Evolutionary conservation across 306 rosid species (phyloP).

Genomic region (Prunus kanzakura): DNA sequence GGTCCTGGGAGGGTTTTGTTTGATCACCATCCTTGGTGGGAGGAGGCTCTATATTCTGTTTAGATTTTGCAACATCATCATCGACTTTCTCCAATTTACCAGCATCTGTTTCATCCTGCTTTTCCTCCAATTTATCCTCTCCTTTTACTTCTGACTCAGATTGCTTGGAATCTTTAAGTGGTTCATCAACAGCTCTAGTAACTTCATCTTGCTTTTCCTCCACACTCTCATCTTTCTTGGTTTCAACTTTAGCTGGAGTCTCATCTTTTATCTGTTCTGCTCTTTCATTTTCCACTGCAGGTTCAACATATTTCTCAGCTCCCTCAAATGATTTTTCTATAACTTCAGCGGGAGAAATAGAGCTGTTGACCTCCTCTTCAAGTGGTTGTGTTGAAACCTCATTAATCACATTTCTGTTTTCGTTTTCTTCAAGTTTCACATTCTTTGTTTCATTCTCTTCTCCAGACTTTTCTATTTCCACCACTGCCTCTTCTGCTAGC

Average conservation of each 20-base stretch:
- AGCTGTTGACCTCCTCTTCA: constrained; percentile 13
- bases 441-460: constrained; percentile 9
- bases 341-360: constrained; percentile 6
- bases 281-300: constrained; percentile 11
- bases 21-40: constrained; percentile 39
- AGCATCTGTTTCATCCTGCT: neutral
- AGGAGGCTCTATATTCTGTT: constrained; percentile 31
- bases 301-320: constrained; percentile 18
- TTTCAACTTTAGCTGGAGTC: constrained; percentile 22
- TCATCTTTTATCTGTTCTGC: constrained; percentile 21
- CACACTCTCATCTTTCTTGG: constrained; percentile 18
- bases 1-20: constrained; percentile 37
- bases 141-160: constrained; percentile 43
- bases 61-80: constrained; percentile 44
- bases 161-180: constrained; percentile 35
- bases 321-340: constrained; percentile 12
- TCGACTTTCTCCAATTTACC: constrained; percentile 20
- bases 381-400: neutral
- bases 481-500: constrained; percentile 1
- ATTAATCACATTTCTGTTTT: neutral
- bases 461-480: neutral
- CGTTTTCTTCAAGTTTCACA: neutral
- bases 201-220: constrained; percentile 45
- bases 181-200: constrained; percentile 25
- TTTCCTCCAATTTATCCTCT: constrained; percentile 26